Conservation (phyloP, 306 rosid species). For the Cucumis melo region DNA sequence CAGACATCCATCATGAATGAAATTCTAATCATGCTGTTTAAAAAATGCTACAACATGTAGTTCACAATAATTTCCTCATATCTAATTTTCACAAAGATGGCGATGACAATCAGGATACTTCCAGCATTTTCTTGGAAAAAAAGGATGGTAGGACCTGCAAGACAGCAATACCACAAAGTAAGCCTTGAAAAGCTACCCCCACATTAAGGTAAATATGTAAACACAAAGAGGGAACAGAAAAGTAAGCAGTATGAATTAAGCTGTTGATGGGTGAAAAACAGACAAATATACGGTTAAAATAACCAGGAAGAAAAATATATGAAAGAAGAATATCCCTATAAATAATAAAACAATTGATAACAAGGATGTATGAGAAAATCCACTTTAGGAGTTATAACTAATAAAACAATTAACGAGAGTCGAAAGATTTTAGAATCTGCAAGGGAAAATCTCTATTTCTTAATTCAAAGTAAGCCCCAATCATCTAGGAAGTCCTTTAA, state of each 20-base stretch:
- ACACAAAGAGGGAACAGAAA: not conserved
- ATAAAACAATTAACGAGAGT: not conserved
- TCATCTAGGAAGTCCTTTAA: not conserved
- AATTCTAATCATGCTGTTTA: not conserved
- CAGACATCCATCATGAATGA: not conserved
- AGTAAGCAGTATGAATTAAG: not conserved
- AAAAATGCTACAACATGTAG: not conserved
- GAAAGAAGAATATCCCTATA: not conserved
- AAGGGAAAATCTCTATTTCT: not conserved
- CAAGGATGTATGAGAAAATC: not conserved
- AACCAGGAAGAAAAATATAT: not conserved
- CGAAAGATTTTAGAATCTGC: not conserved
- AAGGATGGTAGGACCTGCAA: constrained; percentile 88
- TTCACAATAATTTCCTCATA: not conserved
- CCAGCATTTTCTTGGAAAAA: constrained; percentile 99
- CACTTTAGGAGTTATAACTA: not conserved
- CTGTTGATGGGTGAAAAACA: not conserved
- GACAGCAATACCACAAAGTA: constrained; percentile 14
- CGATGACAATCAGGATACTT: constrained; percentile 64
- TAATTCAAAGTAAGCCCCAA: not conserved
- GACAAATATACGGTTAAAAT: not conserved
- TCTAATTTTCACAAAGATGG: not conserved
- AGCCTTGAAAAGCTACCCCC: constrained; percentile 2
- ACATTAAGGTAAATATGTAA: not conserved
- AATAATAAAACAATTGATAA: not conserved